These are phyloP conservation scores for Myxozyma neotropica DNA, from an alignment of 805 yeast species.

Conservation along the genomic window DNA sequence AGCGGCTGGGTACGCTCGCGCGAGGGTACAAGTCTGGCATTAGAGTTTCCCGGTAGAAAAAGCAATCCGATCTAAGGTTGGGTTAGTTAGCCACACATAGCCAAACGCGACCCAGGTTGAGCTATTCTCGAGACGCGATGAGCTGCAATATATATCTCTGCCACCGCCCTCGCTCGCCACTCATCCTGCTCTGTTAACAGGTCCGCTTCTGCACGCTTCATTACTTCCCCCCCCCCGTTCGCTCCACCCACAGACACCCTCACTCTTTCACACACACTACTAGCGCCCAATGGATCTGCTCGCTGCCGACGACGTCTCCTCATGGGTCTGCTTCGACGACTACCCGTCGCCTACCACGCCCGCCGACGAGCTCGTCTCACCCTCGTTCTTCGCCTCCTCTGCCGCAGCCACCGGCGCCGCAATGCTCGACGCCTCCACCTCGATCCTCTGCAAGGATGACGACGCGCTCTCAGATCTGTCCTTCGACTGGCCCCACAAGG, in stretches of 20 bases:
- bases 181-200: not conserved
- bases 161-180: not conserved
- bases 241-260: too few species aligned
- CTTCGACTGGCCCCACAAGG: conserved; percentile 26
- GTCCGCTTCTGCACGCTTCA: too few species aligned
- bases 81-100: not conserved
- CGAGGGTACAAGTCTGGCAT: too few species aligned
- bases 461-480: conserved; percentile 12
- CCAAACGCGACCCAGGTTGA: conserved; percentile 4
- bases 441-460: conserved; percentile 10
- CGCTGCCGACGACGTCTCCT: conserved; percentile 21
- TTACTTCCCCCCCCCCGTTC: not conserved
- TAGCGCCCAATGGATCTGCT: not conserved
- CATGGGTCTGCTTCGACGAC: conserved; percentile 31
- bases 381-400: conserved; percentile 25
- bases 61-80: not conserved
- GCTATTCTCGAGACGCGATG: conserved; percentile 6
- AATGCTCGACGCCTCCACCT: conserved; percentile 14
- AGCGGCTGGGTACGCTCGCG: too few species aligned
- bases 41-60: conserved; percentile 3
- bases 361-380: conserved; percentile 18
- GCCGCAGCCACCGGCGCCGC: conserved; percentile 11
- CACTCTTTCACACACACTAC: too few species aligned
- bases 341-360: conserved; percentile 16
- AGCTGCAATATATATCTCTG: not conserved